phyloP scores from a whole-genome alignment of 257 asterid genomes.

The Eucommia ulmoides region DNA sequence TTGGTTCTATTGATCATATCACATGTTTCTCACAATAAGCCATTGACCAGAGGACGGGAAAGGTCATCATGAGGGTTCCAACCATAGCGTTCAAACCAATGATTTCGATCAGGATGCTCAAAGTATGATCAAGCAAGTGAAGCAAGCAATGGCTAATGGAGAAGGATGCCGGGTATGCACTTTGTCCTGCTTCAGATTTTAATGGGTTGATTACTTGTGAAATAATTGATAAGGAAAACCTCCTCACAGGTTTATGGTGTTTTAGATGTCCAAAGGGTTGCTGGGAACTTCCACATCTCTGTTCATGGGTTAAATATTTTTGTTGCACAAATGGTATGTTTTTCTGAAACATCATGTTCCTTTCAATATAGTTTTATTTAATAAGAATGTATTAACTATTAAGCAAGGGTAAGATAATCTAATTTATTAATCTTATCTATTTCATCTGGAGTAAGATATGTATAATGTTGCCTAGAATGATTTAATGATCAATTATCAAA shows the following conservation, averaged over 20 bases:
- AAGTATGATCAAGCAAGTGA: constrained; percentile 63
- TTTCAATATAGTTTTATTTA: too few relatives aligned
- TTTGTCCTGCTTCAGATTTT: neutral
- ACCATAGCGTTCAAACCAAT: constrained; percentile 46
- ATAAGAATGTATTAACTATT: too few relatives aligned
- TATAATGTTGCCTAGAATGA: too few relatives aligned
- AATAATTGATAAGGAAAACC: neutral
- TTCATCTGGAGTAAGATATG: too few relatives aligned
- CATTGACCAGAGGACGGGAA: constrained; percentile 55
- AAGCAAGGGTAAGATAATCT: too few relatives aligned
- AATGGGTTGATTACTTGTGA: neutral
- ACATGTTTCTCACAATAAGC: too few relatives aligned
- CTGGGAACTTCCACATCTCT: constrained; percentile 97
- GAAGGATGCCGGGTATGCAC: constrained; percentile 92
- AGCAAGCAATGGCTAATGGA: constrained; percentile 69
- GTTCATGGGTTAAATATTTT: constrained; percentile 88
- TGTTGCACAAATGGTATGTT: constrained; percentile 84
- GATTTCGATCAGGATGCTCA: constrained; percentile 79
- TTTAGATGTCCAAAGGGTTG: constrained; percentile 96
- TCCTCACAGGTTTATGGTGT: constrained; percentile 72
- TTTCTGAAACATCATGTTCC: constrained; percentile 10
- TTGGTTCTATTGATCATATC: too few relatives aligned
- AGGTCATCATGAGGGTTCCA: constrained; percentile 57
- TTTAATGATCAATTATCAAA: too few relatives aligned
- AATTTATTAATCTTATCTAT: too few relatives aligned